Conservation (phyloP, 495 filamentous ascomycete genomes). For the Aspergillus kassunensis region DNA sequence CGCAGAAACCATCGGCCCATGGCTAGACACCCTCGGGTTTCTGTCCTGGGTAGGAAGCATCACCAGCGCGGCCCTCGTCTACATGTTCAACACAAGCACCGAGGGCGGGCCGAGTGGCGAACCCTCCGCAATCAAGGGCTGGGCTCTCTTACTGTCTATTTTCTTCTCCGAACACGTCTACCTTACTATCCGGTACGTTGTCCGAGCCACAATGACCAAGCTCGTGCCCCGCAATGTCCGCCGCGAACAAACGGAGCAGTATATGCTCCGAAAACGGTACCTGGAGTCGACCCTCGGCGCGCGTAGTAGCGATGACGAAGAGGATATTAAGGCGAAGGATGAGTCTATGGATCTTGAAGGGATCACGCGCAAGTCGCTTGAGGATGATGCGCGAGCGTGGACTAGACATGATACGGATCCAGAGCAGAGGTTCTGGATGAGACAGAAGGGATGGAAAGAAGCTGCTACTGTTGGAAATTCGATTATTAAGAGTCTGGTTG, state of each 20-base stretch:
- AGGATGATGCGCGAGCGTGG: conserved; percentile 66
- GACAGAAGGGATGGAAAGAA: conserved; percentile 61
- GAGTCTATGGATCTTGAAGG: conserved; percentile 22
- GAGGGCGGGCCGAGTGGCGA: conserved; percentile 53
- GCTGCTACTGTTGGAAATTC: conserved; percentile 52
- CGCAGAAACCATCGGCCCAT: conserved; percentile 91
- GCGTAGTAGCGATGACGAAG: conserved; percentile 29
- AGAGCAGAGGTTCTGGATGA: conserved; percentile 65
- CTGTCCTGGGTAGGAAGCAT: conserved; percentile 88
- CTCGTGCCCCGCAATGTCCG: conserved; percentile 80
- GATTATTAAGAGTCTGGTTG: conserved; percentile 50
- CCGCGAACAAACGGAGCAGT: conserved; percentile 74
- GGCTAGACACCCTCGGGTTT: conserved; percentile 84
- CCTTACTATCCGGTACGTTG: conserved; percentile 63
- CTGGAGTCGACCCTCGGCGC: conserved; percentile 47
- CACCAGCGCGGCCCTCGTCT: conserved; percentile 78
- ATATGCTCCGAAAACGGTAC: conserved; percentile 65
- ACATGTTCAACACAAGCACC: conserved; percentile 72
- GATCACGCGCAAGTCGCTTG: conserved; percentile 43
- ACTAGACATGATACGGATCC: conserved; percentile 48
- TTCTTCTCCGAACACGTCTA: conserved; percentile 87
- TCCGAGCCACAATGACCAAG: conserved; percentile 67
- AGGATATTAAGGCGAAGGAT: conserved; percentile 14
- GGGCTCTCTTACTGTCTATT: conserved; percentile 79
- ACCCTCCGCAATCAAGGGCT: conserved; percentile 64